Evolutionary conservation across 2,329 filamentous ascomycete genomes (phyloP).

Genomic region (Aureobasidium lini): DNA sequence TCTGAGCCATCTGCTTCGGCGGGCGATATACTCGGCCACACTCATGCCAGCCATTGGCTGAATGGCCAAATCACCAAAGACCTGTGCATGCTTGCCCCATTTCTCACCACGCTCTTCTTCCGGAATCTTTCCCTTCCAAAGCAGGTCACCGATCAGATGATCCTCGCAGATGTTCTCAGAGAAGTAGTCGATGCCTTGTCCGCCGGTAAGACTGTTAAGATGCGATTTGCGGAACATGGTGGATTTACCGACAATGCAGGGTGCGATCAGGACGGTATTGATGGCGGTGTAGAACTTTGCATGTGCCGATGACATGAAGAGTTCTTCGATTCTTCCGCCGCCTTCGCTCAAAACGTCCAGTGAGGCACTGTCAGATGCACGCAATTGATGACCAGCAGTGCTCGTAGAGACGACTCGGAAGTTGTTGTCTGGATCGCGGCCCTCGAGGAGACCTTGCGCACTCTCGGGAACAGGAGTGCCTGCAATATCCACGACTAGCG

Average conservation of each 20-base stretch:
- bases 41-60: conserved; percentile 84
- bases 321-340: conserved; percentile 83
- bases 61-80: conserved; percentile 78
- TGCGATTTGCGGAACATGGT: conserved; percentile 97
- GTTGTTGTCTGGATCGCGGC: conserved; percentile 3
- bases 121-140: conserved; percentile 63
- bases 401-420: conserved; percentile 19
- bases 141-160: conserved; percentile 83
- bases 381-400: conserved; percentile 18
- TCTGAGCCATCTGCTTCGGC: conserved; percentile 81
- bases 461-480: conserved; percentile 23
- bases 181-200: conserved; percentile 80
- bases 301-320: conserved; percentile 89
- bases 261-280: conserved; percentile 83
- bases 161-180: conserved; percentile 97
- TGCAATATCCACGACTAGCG: conserved; percentile 70
- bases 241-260: conserved; percentile 92
- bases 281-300: conserved; percentile 98
- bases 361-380: not conserved
- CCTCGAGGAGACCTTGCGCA: conserved; percentile 18
- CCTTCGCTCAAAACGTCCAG: conserved; percentile 32
- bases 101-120: conserved; percentile 30
- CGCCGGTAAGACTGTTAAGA: conserved; percentile 62
- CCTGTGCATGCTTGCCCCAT: conserved; percentile 72
- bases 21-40: conserved; percentile 66